Percentiles rank a stretch among this genome's conserved stretches.
Conservation (phyloP, 2,329 filamentous ascomycete species). For the Phyllosticta paracitricarpa region DNA sequence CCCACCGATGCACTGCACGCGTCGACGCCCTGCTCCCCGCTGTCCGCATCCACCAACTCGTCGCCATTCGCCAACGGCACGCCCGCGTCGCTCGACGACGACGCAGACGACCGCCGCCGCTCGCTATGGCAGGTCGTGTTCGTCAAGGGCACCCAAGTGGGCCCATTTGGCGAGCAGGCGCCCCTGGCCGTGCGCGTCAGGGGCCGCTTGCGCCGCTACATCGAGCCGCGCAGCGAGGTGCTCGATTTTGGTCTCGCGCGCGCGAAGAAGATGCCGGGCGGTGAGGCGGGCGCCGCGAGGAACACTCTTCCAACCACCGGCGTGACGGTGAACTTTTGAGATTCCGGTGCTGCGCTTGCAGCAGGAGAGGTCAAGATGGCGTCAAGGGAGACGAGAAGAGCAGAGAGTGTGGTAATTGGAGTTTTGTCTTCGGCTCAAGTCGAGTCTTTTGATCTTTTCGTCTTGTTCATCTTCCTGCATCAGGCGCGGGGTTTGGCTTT, state of each 20-base stretch:
- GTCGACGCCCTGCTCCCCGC: background rate
- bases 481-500: background rate
- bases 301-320: background rate
- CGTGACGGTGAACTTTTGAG: background rate
- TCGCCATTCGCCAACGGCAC: constrained; percentile 36
- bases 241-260: constrained; percentile 29
- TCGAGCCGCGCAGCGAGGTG: constrained; percentile 36
- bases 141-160: constrained; percentile 32
- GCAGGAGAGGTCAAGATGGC: background rate
- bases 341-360: no score
- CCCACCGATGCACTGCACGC: background rate
- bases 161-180: constrained; percentile 32
- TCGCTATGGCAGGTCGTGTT: constrained; percentile 34
- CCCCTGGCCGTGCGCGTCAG: constrained; percentile 34
- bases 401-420: background rate
- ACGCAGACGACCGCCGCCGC: constrained; percentile 33
- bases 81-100: constrained; percentile 37
- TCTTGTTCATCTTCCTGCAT: background rate
- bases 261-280: constrained; percentile 2
- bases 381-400: background rate
- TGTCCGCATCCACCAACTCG: background rate
- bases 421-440: background rate
- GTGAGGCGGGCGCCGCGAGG: background rate
- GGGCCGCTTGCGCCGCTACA: constrained; percentile 36
- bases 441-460: background rate